Evolutionary conservation across 805 yeast species (phyloP), one percentile per base, ranked within the genome.

Genomic region (Saccharomycopsis schoenii): DNA sequence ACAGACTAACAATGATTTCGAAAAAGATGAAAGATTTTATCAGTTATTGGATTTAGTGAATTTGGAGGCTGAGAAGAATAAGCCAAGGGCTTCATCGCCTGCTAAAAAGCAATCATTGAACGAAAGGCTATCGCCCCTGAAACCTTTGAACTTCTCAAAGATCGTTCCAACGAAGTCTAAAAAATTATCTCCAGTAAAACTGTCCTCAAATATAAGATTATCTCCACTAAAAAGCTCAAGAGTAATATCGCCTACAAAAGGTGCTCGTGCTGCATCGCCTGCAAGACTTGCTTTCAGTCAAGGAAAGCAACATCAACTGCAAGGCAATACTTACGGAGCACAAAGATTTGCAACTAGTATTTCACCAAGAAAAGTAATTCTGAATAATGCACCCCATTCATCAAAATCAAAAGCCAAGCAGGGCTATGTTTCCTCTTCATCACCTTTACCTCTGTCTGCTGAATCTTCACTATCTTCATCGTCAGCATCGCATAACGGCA

Each of bases 21-120:
- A 60, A 37, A 58, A 29, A 34, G 21, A 24, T 55, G 57, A 42
- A n/a, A 56, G 51, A 8, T 63, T 56, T 36, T 57, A 59, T 36
- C 25, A 42, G 4, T 43, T 62, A 14, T 11, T 57, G 21, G 57
- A 60, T 19, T 43, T 37, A 42, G 60, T 62, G 4, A 47, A 60
- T 14, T 36, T 58, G 19, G 60, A 57, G 36, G 24, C 29, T 2
- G 62, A 54, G 17, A 47, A 47, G 25, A 47, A 47, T 24, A 47
- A 47, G 10, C 34, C 52, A 2, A 47, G 21, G 21, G 14, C 52
- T 2, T 21, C 34, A 12, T 47, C 52, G 11, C 52, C 52, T 21
- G 19, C 34, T 8, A 47, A 47, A 25, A 47, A 47, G 11, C 52
- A 47, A 12, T 3, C 52, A 21, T 21, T 47, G 1, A 47, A 25